A percentile compares a stretch with the other conserved stretches of the same genome.
Conservation (phyloP, 805 yeast species). For the Yarrowia keelungensis region DNA sequence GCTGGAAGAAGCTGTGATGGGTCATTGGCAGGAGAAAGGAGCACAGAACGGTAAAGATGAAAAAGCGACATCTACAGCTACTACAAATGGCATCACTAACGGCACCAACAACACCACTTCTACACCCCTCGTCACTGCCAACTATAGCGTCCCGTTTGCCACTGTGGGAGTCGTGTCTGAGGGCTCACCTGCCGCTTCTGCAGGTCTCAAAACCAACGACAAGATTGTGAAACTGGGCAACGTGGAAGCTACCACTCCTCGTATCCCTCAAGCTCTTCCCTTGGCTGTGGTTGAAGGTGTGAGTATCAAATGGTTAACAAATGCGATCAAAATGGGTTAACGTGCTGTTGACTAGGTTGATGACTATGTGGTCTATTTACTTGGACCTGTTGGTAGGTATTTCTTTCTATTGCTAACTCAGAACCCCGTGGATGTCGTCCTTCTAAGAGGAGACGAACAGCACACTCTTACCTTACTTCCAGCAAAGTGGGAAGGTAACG, state of each 20-base stretch:
- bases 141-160: constrained; percentile 45
- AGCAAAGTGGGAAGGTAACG: constrained; percentile 23
- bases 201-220: constrained; percentile 67
- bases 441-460: constrained; percentile 24
- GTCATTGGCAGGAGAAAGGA: constrained; percentile 48
- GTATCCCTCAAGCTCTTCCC: constrained; percentile 21
- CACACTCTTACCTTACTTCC: constrained; percentile 21
- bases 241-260: constrained; percentile 60
- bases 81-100: too few species aligned
- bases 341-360: too few species aligned
- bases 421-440: constrained; percentile 20
- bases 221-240: constrained; percentile 60
- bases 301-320: background rate
- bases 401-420: constrained; percentile 3
- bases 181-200: constrained; percentile 62
- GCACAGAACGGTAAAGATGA: too few species aligned
- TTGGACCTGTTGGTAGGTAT: too few species aligned
- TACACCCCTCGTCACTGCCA: background rate
- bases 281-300: constrained; percentile 20
- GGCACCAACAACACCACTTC: background rate
- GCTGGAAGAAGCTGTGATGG: constrained; percentile 57
- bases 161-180: constrained; percentile 57
- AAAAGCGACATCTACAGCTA: too few species aligned
- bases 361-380: too few species aligned
- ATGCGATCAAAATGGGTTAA: background rate